A percentile compares a stretch with the other conserved stretches of the same genome.
Conservation (phyloP, 805 yeast genomes). For the Huiozyma naganishii region DNA sequence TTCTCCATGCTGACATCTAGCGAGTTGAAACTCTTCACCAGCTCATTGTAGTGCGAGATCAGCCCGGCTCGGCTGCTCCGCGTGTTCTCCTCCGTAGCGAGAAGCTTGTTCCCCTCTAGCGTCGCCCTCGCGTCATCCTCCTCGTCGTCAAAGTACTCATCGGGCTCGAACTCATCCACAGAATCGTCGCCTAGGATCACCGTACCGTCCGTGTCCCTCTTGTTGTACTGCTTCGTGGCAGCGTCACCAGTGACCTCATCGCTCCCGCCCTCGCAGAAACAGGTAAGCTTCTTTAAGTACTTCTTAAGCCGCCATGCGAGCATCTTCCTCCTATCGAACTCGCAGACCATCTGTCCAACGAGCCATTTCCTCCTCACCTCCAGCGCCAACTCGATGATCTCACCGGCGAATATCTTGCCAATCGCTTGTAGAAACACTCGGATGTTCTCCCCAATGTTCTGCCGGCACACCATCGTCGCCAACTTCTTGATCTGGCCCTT, state of each 20-base stretch:
- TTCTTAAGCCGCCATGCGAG: constrained; percentile 25
- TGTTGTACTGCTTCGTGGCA: constrained; percentile 4
- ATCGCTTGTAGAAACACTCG: constrained; percentile 78
- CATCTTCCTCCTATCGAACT: constrained; percentile 34
- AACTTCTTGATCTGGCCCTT: constrained; percentile 70
- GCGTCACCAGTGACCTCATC: constrained; percentile 6
- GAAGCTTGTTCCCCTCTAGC: constrained; percentile 16
- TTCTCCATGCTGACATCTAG: constrained; percentile 26
- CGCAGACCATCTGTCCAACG: constrained; percentile 32
- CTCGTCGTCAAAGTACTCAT: constrained; percentile 24
- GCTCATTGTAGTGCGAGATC: constrained; percentile 24
- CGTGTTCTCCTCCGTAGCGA: constrained; percentile 17
- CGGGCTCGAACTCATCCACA: constrained; percentile 23
- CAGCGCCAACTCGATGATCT: constrained; percentile 71
- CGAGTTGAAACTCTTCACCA: constrained; percentile 21
- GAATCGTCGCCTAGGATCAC: constrained; percentile 10
- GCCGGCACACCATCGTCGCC: constrained; percentile 69
- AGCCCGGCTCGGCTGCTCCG: constrained; percentile 17
- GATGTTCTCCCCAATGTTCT: constrained; percentile 66
- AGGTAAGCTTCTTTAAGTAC: constrained; percentile 29
- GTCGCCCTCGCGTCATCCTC: constrained; percentile 13
- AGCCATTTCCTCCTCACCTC: constrained; percentile 51
- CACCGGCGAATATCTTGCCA: constrained; percentile 84
- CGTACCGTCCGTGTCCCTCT: constrained; percentile 4
- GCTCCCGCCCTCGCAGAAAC: constrained; percentile 29